Evolutionary conservation across 441 rosid genomes (phyloP).

Genomic region (Adansonia grandidieri): DNA sequence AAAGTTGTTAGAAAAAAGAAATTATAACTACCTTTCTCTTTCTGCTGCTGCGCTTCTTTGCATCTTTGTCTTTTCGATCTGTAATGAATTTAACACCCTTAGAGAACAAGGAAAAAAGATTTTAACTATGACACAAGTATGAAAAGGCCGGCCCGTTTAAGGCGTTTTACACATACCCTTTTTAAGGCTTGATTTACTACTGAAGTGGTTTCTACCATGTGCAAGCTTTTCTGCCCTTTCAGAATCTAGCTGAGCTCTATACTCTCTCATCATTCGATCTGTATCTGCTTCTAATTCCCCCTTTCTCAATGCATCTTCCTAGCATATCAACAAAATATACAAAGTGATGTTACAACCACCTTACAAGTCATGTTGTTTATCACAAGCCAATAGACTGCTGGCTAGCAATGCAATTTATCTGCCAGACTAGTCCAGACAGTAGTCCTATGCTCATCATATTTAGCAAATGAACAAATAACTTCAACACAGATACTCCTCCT

Average conservation of each 20-base stretch:
- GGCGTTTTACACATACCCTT: conserved; percentile 48
- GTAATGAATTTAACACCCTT: conserved; percentile 36
- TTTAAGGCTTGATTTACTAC: conserved; percentile 55
- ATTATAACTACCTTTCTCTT: conserved; percentile 74
- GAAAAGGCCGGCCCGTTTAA: conserved; percentile 28
- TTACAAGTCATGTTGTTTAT: background rate
- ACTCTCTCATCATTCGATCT: conserved; percentile 95
- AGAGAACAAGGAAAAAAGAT: background rate
- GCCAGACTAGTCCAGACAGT: background rate
- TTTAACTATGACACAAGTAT: conserved; percentile 5
- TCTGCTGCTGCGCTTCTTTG: conserved; percentile 72
- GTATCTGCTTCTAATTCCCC: conserved; percentile 92
- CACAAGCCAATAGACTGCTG: background rate
- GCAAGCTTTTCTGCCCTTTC: conserved; percentile 93
- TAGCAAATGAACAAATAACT: background rate
- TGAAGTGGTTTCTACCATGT: conserved; percentile 83
- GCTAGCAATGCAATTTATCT: background rate
- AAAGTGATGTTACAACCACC: background rate
- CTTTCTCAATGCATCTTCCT: conserved; percentile 91
- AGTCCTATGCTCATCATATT: background rate
- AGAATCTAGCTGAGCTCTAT: conserved; percentile 98
- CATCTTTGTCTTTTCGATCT: conserved; percentile 87
- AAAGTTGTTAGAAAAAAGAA: conserved; percentile 20
- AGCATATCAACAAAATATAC: conserved; percentile 32
- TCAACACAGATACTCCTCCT: background rate